A percentile compares a stretch with the other conserved stretches of the same genome.
Conservation (phyloP, 2,329 filamentous ascomycete species). For the Cladosporium velox region DNA sequence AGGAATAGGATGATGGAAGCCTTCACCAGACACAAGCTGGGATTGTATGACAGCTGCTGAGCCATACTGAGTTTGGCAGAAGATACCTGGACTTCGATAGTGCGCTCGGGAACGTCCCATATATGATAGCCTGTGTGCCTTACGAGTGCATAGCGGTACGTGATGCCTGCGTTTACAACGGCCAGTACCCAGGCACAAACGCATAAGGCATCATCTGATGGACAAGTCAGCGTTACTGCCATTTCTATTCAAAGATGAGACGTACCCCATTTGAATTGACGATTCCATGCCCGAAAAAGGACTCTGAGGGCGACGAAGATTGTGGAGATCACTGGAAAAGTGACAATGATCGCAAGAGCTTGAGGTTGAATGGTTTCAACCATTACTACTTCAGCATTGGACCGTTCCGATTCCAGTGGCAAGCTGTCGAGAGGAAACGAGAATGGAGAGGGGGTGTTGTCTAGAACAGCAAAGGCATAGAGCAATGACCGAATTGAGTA, state of each 20-base stretch:
- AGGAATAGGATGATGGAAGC: constrained; percentile 43
- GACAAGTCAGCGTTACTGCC: background rate
- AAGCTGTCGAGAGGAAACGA: background rate
- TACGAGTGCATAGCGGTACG: background rate
- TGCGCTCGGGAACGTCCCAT: constrained; percentile 12
- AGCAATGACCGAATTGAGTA: background rate
- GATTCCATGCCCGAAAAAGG: background rate
- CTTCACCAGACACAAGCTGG: constrained; percentile 40
- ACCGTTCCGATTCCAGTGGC: background rate
- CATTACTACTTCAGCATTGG: background rate
- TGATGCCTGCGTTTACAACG: constrained; percentile 3
- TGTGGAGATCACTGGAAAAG: constrained; percentile 16
- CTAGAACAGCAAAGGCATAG: background rate
- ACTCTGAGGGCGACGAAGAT: constrained; percentile 4
- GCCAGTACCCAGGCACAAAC: constrained; percentile 6
- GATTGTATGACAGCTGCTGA: constrained; percentile 43
- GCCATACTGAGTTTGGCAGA: constrained; percentile 33
- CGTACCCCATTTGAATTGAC: constrained; percentile 15
- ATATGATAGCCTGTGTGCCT: constrained; percentile 12
- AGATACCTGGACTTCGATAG: constrained; percentile 1
- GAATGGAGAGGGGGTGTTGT: background rate
- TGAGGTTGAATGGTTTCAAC: constrained; percentile 12
- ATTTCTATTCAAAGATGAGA: background rate
- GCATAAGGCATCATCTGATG: constrained; percentile 16
- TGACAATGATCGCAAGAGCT: constrained; percentile 6